phyloP scores from a whole-genome alignment of 768 basidiomycete genomes.

The Tricholoma terreum region DNA sequence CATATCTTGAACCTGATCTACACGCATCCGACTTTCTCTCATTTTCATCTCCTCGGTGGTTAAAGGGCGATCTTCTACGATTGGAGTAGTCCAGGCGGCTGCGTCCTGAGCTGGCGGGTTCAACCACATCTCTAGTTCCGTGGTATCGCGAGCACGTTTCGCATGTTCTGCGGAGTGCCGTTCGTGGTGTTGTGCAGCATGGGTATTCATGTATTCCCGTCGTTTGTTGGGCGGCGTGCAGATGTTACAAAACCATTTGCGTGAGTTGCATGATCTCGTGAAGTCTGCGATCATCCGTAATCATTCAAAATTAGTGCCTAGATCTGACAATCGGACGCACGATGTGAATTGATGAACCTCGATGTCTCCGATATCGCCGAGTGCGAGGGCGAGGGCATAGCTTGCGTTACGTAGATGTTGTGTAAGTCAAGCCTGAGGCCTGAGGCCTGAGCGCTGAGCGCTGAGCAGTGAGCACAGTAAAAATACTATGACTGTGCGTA shows the following conservation, averaged over 20 bases:
- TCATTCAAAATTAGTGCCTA: neutral
- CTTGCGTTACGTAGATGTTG: neutral
- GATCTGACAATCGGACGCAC: conserved; percentile 6
- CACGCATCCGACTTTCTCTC: conserved; percentile 26
- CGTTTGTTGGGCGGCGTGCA: conserved; percentile 42
- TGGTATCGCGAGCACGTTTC: conserved; percentile 15
- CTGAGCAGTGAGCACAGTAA: no score
- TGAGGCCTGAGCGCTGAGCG: no score
- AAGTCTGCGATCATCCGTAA: conserved; percentile 18
- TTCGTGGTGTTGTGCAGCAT: conserved; percentile 26
- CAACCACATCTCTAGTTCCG: conserved; percentile 19
- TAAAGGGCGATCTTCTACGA: conserved; percentile 16
- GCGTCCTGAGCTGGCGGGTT: conserved; percentile 17
- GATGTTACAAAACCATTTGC: conserved; percentile 36
- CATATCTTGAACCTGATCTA: conserved; percentile 48
- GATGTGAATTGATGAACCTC: conserved; percentile 13
- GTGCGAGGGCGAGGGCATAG: conserved; percentile 8
- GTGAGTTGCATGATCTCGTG: conserved; percentile 18
- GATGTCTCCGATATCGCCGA: conserved; percentile 6
- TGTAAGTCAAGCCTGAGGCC: no score
- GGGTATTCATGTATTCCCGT: conserved; percentile 26
- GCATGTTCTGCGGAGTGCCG: conserved; percentile 14
- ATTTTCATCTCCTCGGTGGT: conserved; percentile 28
- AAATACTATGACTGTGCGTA: no score
- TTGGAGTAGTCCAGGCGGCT: conserved; percentile 21